Base-by-base conservation (phyloP, 1,139 yeast species). In the Yamadazyma membranifaciens region DNA sequence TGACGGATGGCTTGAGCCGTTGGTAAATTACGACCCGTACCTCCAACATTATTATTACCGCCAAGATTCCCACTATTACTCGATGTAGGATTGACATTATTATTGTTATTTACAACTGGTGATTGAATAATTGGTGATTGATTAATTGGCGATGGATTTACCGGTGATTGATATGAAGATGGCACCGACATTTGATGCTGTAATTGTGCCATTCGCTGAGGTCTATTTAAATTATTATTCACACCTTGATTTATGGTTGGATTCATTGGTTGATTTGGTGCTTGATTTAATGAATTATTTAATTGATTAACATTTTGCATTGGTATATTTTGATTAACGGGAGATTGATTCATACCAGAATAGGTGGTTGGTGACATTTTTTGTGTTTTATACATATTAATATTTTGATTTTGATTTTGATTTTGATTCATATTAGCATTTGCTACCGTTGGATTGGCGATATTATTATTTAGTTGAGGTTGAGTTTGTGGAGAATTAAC, bases 111-210 rank as follows among this genome's bases (percentile, higher is more conserved):
- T 20, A 20, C 7, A 6, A 20, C 24, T 20, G 24, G 24, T 20
- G 24, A 20, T 20, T 20, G 24, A 20, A 20, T 20, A 20, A 20
- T 20, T 40, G 22, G 40, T 26, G 36, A 42, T 30, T 37, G 44
- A 12, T n/a, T 26, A 29, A 37, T 47, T 32, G 37, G 45, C 14
- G 56, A 60, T 20, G 48, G 58, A 38, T 57, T 65, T 34, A 29
- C 38, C 1, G 51, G 54, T 45, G 49, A 45, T 44, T 47, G 65
- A 59, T 36, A 67, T 61, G 24, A 60, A 15, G 49, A 58, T 38
- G 57, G 65, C 33, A 29, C 38, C 1, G 51, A 52, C 45, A 50
- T 45, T 43, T 47, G 65, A 59, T 36, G 68, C 61, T 39, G 69
- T 20, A 50, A 38, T 33, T 51, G 55, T 36, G 50, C 54, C 50